A percentile compares a stretch with the other conserved stretches of the same genome.
phyloP scores from a whole-genome alignment of 129 eudicot genomes.

The Sambucus nigra region DNA sequence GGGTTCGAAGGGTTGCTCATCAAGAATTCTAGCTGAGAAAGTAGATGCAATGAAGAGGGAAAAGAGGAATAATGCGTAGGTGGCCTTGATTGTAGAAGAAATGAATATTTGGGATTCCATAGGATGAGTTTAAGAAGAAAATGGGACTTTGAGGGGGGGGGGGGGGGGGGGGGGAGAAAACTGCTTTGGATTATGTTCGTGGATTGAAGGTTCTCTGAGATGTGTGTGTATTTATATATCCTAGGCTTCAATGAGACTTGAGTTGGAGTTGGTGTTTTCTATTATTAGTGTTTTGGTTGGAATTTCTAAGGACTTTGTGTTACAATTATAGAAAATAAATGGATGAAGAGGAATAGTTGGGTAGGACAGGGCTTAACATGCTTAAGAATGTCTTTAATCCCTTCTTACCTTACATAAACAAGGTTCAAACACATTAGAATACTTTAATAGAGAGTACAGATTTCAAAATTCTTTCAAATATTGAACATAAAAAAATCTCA shows the following conservation, averaged over 20 bases:
- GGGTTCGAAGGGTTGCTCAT: conserved; percentile 13
- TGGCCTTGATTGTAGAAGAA: conserved; percentile 4
- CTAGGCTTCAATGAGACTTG: conserved; percentile 3
- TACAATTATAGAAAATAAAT: background rate
- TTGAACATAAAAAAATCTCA: too few relatives aligned
- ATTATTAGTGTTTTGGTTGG: conserved; percentile 6
- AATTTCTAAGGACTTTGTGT: conserved; percentile 1
- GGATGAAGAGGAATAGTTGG: conserved; percentile 17
- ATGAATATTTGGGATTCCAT: background rate
- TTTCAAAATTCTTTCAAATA: too few relatives aligned
- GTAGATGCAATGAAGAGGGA: conserved; percentile 11
- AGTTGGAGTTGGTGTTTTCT: conserved; percentile 21
- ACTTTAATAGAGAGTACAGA: too few relatives aligned
- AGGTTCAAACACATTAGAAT: too few relatives aligned
- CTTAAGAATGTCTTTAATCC: background rate
- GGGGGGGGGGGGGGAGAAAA: background rate
- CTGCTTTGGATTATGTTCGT: background rate
- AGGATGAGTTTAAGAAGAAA: conserved; percentile 9
- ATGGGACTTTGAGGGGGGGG: background rate
- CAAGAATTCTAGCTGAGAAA: conserved; percentile 27
- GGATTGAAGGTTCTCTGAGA: conserved; percentile 1
- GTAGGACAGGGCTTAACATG: conserved; percentile 9
- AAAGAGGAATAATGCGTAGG: conserved; percentile 18
- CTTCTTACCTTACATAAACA: background rate
- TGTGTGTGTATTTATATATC: conserved; percentile 17